Evolutionary conservation across 2,329 filamentous ascomycete genomes (phyloP), one percentile per base, ranked within the genome.

Genomic region (Bipolaris zeicola): DNA sequence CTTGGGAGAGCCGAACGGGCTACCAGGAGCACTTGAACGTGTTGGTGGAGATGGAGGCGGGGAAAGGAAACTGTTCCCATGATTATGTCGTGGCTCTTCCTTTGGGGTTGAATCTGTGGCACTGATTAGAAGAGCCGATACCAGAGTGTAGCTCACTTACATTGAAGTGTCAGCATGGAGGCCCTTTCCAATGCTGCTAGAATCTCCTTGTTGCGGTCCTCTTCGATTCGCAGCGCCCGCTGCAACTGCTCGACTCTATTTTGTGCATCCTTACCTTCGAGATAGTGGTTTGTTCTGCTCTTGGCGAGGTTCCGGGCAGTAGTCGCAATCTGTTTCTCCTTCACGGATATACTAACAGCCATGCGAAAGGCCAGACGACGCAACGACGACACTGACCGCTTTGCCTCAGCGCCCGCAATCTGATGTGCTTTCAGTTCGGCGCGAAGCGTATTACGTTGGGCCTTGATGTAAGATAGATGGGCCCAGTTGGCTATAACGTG

Each of bases 311-410:
- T 74, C 31, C 68, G 62, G 16, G 74, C 70, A 10, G 68, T 70
- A 13, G 63, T 69, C 20, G 70, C 72, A 50, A 76, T 75, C 46
- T 75, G 70, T 50, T 71, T 71, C 53, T 77, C 74, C 61, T 76
- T 77, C 36, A 76, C 71, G 13, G 72, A 74, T 28, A 76, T 77
- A 39, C 73, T 76, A 33, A 76, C 70, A 13, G 72, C 74, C 64
- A 77, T 73, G 44, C 74, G 72, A 52, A 77, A 69, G 10, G 74
- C 74, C 36, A 76, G 64, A 33, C 73, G 68, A 36, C 74, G 69
- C 26, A 77, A 58, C 24, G 72, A 70, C 43, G 72, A 57, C 14
- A 76, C 69, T 0, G 72, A 75, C 13, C 71, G 69, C 55, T 71
- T 72, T 6, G 72, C 69, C 56, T 76, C 71, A 2, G 66, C 64